Percentiles rank a stretch among this genome's conserved stretches.
phyloP scores from a whole-genome alignment of 768 basidiomycete species.

The Coprinellus aureogranulatus region DNA sequence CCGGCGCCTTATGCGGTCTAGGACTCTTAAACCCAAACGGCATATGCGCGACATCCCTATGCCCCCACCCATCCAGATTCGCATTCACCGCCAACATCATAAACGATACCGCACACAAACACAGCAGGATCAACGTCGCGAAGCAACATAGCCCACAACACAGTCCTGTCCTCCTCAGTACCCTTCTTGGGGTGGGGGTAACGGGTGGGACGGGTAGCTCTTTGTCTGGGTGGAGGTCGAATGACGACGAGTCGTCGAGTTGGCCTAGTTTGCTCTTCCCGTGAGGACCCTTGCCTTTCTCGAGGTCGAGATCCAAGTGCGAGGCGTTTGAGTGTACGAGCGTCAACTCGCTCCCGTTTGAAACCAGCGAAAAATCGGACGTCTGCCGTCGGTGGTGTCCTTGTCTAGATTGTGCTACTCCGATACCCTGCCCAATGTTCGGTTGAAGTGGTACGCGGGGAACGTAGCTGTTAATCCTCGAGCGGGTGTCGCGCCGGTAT shows the following conservation, averaged over 20 bases:
- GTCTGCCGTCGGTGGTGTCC: background rate
- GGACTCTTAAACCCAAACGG: background rate
- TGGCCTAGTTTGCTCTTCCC: too few species aligned
- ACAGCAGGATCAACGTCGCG: background rate
- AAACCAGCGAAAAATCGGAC: too few species aligned
- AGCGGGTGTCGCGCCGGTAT: background rate
- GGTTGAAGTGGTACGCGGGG: background rate
- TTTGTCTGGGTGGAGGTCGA: background rate
- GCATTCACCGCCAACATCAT: slow-evolving; percentile 1
- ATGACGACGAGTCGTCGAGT: background rate
- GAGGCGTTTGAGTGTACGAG: background rate
- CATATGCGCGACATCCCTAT: background rate
- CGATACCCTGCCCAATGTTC: background rate
- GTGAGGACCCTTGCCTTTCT: background rate
- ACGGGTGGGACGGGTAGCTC: background rate
- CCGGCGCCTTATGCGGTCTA: background rate
- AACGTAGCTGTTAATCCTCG: background rate
- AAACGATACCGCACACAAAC: background rate
- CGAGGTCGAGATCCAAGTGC: background rate
- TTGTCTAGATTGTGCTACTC: background rate
- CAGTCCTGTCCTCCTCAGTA: background rate
- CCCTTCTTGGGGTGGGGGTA: background rate
- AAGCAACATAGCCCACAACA: background rate
- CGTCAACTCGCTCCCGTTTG: background rate
- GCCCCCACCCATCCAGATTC: background rate